phyloP scores from a whole-genome alignment of 2,329 filamentous ascomycete genomes.

The Escovopsis sp. region DNA sequence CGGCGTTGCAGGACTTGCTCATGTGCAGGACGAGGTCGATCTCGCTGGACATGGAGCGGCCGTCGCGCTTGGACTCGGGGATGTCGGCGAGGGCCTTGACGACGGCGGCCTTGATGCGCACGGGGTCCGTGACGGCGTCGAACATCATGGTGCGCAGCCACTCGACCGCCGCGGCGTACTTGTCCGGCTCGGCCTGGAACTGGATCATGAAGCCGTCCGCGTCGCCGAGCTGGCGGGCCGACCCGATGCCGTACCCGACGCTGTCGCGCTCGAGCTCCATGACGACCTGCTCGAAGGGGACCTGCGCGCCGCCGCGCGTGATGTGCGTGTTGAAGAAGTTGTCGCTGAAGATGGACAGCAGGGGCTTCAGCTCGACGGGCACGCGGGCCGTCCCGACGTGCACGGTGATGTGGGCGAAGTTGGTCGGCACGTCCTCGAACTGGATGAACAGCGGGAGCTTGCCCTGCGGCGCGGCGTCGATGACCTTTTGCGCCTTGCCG shows the following conservation, averaged over 20 bases:
- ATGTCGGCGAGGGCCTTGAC: conserved; percentile 82
- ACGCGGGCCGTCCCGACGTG: conserved; percentile 65
- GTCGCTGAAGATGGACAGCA: conserved; percentile 71
- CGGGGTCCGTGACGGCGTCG: conserved; percentile 71
- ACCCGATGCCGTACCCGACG: conserved; percentile 62
- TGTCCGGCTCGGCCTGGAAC: conserved; percentile 76
- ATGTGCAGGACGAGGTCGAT: conserved; percentile 68
- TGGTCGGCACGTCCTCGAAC: conserved; percentile 86
- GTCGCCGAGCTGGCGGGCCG: conserved; percentile 55
- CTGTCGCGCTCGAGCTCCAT: conserved; percentile 85
- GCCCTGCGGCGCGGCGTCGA: conserved; percentile 50
- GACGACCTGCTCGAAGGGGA: conserved; percentile 86
- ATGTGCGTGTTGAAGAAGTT: conserved; percentile 94
- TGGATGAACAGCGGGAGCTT: conserved; percentile 79
- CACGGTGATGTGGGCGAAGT: conserved; percentile 75
- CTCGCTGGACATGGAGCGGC: conserved; percentile 49
- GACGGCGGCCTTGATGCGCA: conserved; percentile 45
- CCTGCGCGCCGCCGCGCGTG: conserved; percentile 52
- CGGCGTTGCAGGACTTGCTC: conserved; percentile 57
- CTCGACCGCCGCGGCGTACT: conserved; percentile 65
- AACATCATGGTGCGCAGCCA: conserved; percentile 83
- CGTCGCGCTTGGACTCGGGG: conserved; percentile 80
- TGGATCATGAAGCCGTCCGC: conserved; percentile 67
- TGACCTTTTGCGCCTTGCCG: conserved; percentile 56
- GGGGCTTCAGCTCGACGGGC: conserved; percentile 67